Percentiles rank a stretch among this genome's conserved stretches.
Conservation (phyloP, 176 grass and related monocot genomes). For the Avena atlantica region DNA sequence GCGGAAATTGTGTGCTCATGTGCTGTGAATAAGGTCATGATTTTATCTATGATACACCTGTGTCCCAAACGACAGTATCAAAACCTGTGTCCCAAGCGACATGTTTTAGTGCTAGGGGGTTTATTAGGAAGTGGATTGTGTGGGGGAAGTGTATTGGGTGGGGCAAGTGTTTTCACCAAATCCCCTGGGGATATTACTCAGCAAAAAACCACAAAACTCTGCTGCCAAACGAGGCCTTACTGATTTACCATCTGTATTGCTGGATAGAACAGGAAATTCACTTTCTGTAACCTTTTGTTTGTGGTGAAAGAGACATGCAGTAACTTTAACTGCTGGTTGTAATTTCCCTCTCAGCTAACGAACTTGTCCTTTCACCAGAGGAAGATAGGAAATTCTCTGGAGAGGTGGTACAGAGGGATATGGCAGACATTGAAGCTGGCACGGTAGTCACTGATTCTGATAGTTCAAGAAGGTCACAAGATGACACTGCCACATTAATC, state of each 20-base stretch:
- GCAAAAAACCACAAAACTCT: too few relatives aligned
- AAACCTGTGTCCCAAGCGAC: too few relatives aligned
- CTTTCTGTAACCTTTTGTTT: neutral
- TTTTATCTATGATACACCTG: too few relatives aligned
- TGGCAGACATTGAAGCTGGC: constrained; percentile 44
- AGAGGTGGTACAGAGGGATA: neutral
- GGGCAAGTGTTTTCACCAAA: too few relatives aligned
- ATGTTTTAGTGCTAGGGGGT: too few relatives aligned
- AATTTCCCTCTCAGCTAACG: constrained; percentile 1
- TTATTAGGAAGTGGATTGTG: too few relatives aligned
- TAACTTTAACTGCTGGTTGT: neutral
- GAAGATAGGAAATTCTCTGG: neutral
- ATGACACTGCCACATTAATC: constrained; percentile 54
- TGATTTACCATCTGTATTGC: neutral
- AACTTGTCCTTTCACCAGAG: neutral
- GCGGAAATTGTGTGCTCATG: too few relatives aligned
- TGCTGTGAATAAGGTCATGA: too few relatives aligned
- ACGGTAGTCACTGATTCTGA: neutral
- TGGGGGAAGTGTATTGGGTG: too few relatives aligned
- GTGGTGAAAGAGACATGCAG: neutral
- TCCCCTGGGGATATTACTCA: too few relatives aligned
- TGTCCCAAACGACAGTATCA: too few relatives aligned
- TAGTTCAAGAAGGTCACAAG: constrained; percentile 45
- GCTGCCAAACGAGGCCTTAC: too few relatives aligned
- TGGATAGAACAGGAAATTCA: neutral